Conservation (phyloP, 2,329 filamentous ascomycete genomes). For the Trichoderma atrobrunneum region DNA sequence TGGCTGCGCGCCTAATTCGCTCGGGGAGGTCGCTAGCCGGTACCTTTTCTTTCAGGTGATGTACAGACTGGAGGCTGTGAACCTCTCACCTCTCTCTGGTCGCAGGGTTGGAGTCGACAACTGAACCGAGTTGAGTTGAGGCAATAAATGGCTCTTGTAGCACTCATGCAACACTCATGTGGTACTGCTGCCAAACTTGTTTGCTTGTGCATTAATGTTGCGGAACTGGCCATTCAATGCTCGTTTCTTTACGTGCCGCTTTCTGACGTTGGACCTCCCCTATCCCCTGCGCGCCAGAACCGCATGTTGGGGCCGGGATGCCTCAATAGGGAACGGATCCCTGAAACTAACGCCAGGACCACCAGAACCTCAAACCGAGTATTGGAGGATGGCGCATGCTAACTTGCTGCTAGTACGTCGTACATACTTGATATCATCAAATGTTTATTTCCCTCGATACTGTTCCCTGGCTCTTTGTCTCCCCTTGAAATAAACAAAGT, state of each 20-base stretch:
- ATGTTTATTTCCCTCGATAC: not conserved
- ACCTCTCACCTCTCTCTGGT: not conserved
- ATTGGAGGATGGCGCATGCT: not conserved
- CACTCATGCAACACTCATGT: not conserved
- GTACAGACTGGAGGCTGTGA: not conserved
- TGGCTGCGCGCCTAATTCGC: not conserved
- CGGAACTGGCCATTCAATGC: not conserved
- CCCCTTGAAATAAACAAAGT: not conserved
- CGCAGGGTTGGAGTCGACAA: not conserved
- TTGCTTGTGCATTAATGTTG: not conserved
- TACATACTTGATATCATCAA: not conserved
- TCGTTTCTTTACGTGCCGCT: not conserved
- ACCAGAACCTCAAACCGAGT: not conserved
- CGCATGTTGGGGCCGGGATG: not conserved
- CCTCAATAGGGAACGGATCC: conserved; percentile 1
- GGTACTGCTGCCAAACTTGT: not conserved
- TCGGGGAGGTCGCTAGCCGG: not conserved
- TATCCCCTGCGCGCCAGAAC: not conserved
- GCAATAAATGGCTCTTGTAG: not conserved
- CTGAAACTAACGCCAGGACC: conserved; percentile 15
- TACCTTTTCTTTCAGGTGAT: not conserved
- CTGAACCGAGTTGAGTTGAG: not conserved
- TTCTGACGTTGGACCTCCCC: conserved; percentile 4
- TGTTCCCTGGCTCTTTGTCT: not conserved
- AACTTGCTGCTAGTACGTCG: not conserved